Evolutionary conservation across 441 rosid species (phyloP), one percentile per base, ranked within the genome.

Genomic region (Erodium trifolium): DNA sequence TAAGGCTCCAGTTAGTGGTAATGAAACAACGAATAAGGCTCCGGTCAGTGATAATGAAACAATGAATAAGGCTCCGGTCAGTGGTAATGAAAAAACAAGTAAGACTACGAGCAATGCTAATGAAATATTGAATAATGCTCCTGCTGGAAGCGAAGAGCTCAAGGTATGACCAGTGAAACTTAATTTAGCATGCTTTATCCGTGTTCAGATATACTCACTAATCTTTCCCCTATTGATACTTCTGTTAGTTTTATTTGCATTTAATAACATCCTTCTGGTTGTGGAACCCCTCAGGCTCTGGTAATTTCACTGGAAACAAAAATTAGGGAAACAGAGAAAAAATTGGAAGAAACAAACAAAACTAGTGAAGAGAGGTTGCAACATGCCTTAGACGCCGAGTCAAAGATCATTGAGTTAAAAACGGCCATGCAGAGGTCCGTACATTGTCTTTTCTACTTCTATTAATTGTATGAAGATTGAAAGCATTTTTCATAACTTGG

Each of bases 281-380:
- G 39, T 73, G 65, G 49, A 64, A 68, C 60, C 57, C 72, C 74
- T 60, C 83, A 94, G 98, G 87, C 80, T 76, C 81, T 60, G 31
- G 64, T 60, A 60, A 60, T 23, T 60, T 60, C 64, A 9, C 63
- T 59, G 12, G 57, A 66, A 16, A 57, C 49, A 19, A 16, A 34
- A 37, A 39, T 45, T 41, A 31, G 10, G 13, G 45, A 34, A 65
- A 14, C 45, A 65, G 19, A 65, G 39, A 31, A 34, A n/a, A 65
- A 92, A 73, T 87, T 78, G 79, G 89, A 87, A 76, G 93, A 92
- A 83, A 80, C 91, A 64, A 84, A 68, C 77, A 88, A 82, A 80
- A 80, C 90, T 14, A 79, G 99, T 75, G 99, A 90, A 80, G 96
- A 89, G 80, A 73, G 97, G 68, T 75, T 88, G 74, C 81, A 84